Evolutionary conservation across 2,329 filamentous ascomycete genomes (phyloP).

Genomic region (Fusarium decemcellulare): DNA sequence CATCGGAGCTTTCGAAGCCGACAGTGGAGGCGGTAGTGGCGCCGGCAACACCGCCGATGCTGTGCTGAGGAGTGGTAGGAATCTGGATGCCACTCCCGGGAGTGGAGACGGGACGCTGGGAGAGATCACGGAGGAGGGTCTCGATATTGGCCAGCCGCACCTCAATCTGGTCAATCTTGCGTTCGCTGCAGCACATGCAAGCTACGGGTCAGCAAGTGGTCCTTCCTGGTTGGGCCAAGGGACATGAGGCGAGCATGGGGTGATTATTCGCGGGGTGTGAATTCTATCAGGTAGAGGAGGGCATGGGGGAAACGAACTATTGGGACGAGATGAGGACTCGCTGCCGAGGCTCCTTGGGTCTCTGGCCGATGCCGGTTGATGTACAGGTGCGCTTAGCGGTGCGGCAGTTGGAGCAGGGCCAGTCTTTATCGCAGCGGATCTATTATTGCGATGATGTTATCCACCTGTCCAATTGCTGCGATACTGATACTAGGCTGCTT

Average conservation of each 20-base stretch:
- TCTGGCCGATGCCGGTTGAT: conserved; percentile 68
- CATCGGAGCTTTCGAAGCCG: conserved; percentile 56
- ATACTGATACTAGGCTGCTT: background rate
- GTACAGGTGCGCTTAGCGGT: conserved; percentile 67
- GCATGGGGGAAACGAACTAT: conserved; percentile 61
- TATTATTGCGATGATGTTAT: conserved; percentile 48
- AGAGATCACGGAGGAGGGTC: conserved; percentile 56
- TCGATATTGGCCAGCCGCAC: conserved; percentile 61
- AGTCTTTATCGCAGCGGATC: conserved; percentile 72
- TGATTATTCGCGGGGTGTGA: conserved; percentile 1
- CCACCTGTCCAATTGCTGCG: conserved; percentile 13
- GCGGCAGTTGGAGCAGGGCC: conserved; percentile 71
- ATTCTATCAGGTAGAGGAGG: background rate
- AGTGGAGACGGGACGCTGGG: conserved; percentile 45
- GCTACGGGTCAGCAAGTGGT: conserved; percentile 16
- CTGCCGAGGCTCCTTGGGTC: conserved; percentile 68
- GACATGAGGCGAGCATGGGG: conserved; percentile 7
- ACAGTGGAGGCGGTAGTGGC: conserved; percentile 48
- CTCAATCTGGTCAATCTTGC: conserved; percentile 66
- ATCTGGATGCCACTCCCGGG: conserved; percentile 41
- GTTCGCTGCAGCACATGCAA: conserved; percentile 57
- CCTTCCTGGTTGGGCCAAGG: background rate
- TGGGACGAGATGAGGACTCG: conserved; percentile 72
- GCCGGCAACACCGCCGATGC: conserved; percentile 29
- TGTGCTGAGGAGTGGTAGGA: conserved; percentile 43